A percentile compares a stretch with the other conserved stretches of the same genome.
phyloP scores from a whole-genome alignment of 345 rosid genomes.

The Eucalyptus curtisii region DNA sequence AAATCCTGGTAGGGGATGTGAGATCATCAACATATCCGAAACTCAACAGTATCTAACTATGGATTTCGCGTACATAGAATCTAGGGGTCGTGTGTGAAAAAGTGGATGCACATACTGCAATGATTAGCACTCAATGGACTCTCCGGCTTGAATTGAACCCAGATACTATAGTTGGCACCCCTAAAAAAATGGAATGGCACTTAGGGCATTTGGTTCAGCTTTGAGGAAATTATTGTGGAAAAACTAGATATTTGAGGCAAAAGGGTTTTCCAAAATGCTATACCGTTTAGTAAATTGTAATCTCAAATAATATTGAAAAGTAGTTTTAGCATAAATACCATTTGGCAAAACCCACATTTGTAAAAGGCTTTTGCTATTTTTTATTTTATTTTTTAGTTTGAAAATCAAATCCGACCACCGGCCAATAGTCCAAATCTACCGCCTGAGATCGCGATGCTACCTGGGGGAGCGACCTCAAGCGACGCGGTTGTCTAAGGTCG shows the following conservation, averaged over 20 bases:
- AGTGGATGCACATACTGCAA: neutral
- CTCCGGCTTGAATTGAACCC: neutral
- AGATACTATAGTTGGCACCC: neutral
- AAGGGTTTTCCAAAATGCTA: rapidly evolving
- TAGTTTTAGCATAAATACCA: no score
- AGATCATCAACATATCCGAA: neutral
- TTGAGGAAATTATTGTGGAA: rapidly evolving
- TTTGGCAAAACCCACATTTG: no score
- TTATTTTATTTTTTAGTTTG: no score
- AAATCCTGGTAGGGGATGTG: neutral
- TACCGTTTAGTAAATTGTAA: no score
- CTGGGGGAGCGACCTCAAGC: rapidly evolving
- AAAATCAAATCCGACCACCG: no score
- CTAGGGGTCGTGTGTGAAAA: neutral
- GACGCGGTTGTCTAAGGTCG: rapidly evolving
- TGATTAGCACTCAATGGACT: neutral
- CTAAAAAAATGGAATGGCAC: neutral
- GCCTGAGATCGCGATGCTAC: rapidly evolving
- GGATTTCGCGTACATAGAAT: neutral
- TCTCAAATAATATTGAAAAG: no score
- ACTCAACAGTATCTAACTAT: neutral
- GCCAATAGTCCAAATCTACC: no score
- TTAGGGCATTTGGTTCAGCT: rapidly evolving
- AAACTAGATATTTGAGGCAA: no score
- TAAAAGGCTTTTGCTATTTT: no score